phyloP scores from a whole-genome alignment of 2,329 filamentous ascomycete species.

The Pestalotiopsis sp. region DNA sequence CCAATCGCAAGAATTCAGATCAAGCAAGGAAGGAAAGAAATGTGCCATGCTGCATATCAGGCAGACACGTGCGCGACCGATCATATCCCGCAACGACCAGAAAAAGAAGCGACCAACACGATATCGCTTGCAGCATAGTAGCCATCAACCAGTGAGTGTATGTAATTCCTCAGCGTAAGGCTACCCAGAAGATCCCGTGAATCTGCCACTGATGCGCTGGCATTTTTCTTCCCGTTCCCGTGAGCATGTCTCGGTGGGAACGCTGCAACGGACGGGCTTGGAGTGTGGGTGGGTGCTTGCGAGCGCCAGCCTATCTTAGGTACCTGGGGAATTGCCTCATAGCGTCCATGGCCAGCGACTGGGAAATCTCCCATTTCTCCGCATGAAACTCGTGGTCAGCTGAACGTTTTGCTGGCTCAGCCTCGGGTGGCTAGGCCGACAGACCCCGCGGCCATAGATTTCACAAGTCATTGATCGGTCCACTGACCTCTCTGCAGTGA shows the following conservation, averaged over 20 bases:
- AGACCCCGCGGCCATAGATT: not conserved
- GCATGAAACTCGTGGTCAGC: constrained; percentile 27
- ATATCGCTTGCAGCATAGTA: not conserved
- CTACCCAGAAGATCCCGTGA: constrained; percentile 5
- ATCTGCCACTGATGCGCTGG: constrained; percentile 14
- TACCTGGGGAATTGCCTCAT: constrained; percentile 12
- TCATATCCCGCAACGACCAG: not conserved
- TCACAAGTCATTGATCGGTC: not conserved
- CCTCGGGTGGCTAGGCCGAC: constrained; percentile 12
- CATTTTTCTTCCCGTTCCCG: constrained; percentile 14
- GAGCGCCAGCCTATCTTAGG: not conserved
- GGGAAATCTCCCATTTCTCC: constrained; percentile 18
- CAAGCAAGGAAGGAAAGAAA: not conserved
- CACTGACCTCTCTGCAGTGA: not conserved
- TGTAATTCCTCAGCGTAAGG: not conserved
- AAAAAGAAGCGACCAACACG: constrained; percentile 1
- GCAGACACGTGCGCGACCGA: constrained; percentile 5
- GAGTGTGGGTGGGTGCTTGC: not conserved
- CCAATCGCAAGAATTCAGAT: too few species aligned
- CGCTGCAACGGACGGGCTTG: not conserved
- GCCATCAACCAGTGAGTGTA: not conserved
- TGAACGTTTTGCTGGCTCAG: constrained; percentile 23
- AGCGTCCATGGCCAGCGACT: constrained; percentile 13
- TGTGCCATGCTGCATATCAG: not conserved
- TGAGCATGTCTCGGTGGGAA: constrained; percentile 13